Evolutionary conservation across 176 grass and related monocot genomes (phyloP), one percentile per base, ranked within the genome.

Genomic region (Aegilops sharonensis): DNA sequence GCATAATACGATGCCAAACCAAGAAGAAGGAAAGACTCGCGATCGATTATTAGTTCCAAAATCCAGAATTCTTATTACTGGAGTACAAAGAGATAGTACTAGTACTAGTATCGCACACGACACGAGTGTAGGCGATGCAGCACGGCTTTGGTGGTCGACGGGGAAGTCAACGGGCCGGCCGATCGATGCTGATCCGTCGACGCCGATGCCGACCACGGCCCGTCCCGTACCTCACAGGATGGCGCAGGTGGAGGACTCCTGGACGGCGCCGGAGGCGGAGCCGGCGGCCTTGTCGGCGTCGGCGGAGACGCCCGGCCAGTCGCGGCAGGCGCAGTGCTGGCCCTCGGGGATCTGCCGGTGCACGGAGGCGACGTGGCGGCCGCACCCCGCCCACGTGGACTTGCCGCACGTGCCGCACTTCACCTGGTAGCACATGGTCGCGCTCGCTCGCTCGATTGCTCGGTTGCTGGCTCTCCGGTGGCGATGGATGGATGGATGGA

Each of bases 281-380:
- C 9, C 56, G 5, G 11, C n/a, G n/a, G n/a, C n/a, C 31, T 66
- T 83, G 39, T 64, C 83, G 81, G 30, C 83, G 20, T 17, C 9
- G 14, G 69, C 5, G 1, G 67, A 50, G 11, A 94, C 86, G 56
- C 89, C 95, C 3, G 95, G 95, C 95, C 95, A 95, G 76, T 74
- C 85, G 30, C 89, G 88, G 91, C 95, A 98, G 81, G 77, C 86
- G 81, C 93, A 98, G 90, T 94, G 93, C 81, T 95, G 91, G 43
- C 93, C 96, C 40, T 95, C 67, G 11, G 87, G 54, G 66, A 95
- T 92, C 88, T 89, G 93, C 78, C 68, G 78, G 86, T 98, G 85
- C 36, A 98, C 91, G 3, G 89, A 91, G 4, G 89, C 89, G 8
- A 95, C 95, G 54, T 98, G 95, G 29, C 89, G 89, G 64, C 95